Base-by-base conservation (phyloP, 2,329 filamentous ascomycete species). In the Fusarium austroafricanum region DNA sequence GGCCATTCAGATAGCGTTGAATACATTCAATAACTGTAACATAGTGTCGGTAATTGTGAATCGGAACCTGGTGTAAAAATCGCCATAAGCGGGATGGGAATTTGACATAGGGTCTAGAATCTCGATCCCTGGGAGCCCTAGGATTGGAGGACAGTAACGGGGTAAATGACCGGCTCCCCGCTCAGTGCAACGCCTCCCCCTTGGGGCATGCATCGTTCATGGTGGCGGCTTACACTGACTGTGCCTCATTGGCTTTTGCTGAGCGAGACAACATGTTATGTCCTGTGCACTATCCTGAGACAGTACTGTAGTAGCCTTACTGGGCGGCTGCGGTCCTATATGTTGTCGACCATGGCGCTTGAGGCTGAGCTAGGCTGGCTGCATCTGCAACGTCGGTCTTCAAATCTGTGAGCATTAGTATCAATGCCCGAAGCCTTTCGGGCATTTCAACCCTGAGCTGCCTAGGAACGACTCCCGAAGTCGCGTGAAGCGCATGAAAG, bases 31-130 rank as follows among this genome's bases (percentile, higher is more conserved):
- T 38, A 40, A 45, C 53, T 42, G 23, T 33, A 33, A 67, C 35
- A 42, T 49, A 50, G 50, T 52, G 52, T 52, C 35, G 42, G 44
- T 47, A 43, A 44, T 57, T 46, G 46, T 39, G 44, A 56, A 52
- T 54, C 40, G 31, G 43, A 50, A 60, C 39, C 35, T 55, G 45
- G 49, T 46, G 53, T 35, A 54, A 33, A 52, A 66, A 71, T 72
- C 50, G 52, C 52, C 59, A 67, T 65, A 28, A 55, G 33, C 18
- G 59, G 45, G 40, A 73, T 73, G 71, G 71, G 69, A 73, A 71
- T 73, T 71, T 39, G 43, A 35, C 45, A 42, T 29, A 26, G 51
- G 53, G 52, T 44, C 56, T 64, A 54, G 58, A 72, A 71, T 71
- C 71, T 72, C 67, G 69, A 73, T 73, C 44, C 55, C 55, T 61